Base-by-base conservation (phyloP, 768 basidiomycete species). In the Hygrocybe coccinea region DNA sequence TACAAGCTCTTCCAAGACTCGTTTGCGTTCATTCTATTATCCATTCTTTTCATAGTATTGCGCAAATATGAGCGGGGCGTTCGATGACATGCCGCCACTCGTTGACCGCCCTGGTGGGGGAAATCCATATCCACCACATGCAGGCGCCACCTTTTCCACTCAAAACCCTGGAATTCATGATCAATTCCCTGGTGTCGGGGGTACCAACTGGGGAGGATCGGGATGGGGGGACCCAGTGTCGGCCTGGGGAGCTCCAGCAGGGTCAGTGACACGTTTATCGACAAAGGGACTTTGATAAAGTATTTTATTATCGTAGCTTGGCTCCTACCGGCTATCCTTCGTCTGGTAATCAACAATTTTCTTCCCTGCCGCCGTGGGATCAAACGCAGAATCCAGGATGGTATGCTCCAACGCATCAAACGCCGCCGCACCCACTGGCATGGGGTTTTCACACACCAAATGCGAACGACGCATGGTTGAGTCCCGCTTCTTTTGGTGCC, bases 51-150 rank as follows among this genome's bases (percentile, higher is more conserved):
- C n/a, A 9, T 9, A 19, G 19, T 17, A 41, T 19, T 15, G 3
- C 14, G 11, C 22, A 44, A 43, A 24, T 3, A 56, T 56, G 55
- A 50, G 50, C 36, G n/a, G 25, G 5, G 10, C 25, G 21, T 52
- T n/a, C 38, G 37, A 50, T 24, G 49, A 52, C 22, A 52, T 52
- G 35, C 51, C 51, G 5, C 19, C 51, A 12, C 38, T 52, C n/a
- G 51, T 52, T 36, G 51, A 52, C 22, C 25, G n/a, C n/a, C n/a
- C n/a, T n/a, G n/a, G n/a, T 37, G 10, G 51, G 22, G 21, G 37
- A 52, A n/a, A n/a, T 37, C 5, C 49, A 38, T 25, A 41, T 41
- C 22, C 36, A 24, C 25, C 46, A 24, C 22, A 7, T 6, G 33
- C 29, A 35, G 49, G 6, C 21, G 45, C 12, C 11, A 15, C n/a